phyloP scores from a whole-genome alignment of 306 rosid genomes.

The Herpetospermum pedunculosum region DNA sequence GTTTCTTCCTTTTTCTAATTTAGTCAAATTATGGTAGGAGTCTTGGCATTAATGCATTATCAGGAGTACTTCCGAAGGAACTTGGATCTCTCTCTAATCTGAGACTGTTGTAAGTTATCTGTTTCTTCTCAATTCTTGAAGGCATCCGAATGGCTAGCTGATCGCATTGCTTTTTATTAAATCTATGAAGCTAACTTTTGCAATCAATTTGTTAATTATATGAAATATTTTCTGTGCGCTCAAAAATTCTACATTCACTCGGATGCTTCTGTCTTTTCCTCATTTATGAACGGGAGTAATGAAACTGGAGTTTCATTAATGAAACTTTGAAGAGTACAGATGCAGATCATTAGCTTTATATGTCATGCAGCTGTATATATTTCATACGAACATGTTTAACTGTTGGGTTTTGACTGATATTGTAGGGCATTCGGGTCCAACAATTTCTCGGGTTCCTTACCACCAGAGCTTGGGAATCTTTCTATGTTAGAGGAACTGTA shows the following conservation, averaged over 20 bases:
- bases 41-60: conserved; percentile 46
- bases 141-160: neutral
- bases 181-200: neutral
- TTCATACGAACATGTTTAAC: neutral
- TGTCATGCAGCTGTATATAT: neutral
- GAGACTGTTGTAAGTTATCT: conserved; percentile 30
- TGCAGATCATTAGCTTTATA: neutral
- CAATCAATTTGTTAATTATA: neutral
- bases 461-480: conserved; percentile 59
- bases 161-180: neutral
- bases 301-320: neutral
- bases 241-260: neutral
- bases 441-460: conserved; percentile 67
- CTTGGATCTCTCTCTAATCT: conserved; percentile 45
- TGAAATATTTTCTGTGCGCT: neutral
- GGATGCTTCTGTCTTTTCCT: neutral
- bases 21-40: conserved; percentile 21
- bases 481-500: conserved; percentile 39
- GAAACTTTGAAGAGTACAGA: neutral
- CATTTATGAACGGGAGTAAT: neutral
- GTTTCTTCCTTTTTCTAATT: neutral
- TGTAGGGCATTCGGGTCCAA: conserved; percentile 40
- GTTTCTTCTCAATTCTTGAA: neutral
- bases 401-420: conserved; percentile 2
- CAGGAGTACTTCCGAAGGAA: conserved; percentile 71